A percentile compares a stretch with the other conserved stretches of the same genome.
These are phyloP conservation scores for Guadua angustifolia DNA, from an alignment of 176 grass and related monocot genomes.

Conservation along the genomic window DNA sequence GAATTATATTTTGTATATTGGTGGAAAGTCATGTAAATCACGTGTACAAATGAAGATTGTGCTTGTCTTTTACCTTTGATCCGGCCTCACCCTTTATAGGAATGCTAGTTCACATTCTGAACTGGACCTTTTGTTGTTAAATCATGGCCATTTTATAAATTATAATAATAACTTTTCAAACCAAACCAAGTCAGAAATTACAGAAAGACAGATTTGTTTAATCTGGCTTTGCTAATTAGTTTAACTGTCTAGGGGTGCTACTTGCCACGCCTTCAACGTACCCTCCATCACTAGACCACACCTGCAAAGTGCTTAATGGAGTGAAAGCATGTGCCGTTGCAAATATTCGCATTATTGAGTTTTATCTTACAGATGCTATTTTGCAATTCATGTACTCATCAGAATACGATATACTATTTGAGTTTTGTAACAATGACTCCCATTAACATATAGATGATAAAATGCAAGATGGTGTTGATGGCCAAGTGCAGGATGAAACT, in stretches of 20 bases:
- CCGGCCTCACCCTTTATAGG: neutral
- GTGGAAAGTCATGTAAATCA: neutral
- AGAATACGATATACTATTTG: neutral
- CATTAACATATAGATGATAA: slow-evolving; percentile 46
- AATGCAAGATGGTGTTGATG: slow-evolving; percentile 45
- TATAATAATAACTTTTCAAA: neutral
- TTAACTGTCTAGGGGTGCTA: neutral
- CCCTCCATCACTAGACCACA: neutral
- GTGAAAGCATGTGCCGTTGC: neutral
- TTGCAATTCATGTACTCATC: neutral
- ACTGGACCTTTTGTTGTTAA: neutral
- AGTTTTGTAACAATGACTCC: neutral
- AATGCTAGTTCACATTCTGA: neutral
- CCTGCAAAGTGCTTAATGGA: neutral
- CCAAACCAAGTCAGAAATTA: neutral
- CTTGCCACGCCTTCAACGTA: neutral
- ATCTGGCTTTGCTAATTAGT: neutral
- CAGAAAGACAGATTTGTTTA: neutral
- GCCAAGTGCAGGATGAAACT: slow-evolving; percentile 43
- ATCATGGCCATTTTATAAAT: neutral
- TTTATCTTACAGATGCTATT: neutral
- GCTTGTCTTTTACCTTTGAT: neutral
- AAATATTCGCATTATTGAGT: neutral
- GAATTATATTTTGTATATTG: neutral
- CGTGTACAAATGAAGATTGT: neutral